Base-by-base conservation (phyloP, 495 filamentous ascomycete genomes). In the Endocarpon pusillum region DNA sequence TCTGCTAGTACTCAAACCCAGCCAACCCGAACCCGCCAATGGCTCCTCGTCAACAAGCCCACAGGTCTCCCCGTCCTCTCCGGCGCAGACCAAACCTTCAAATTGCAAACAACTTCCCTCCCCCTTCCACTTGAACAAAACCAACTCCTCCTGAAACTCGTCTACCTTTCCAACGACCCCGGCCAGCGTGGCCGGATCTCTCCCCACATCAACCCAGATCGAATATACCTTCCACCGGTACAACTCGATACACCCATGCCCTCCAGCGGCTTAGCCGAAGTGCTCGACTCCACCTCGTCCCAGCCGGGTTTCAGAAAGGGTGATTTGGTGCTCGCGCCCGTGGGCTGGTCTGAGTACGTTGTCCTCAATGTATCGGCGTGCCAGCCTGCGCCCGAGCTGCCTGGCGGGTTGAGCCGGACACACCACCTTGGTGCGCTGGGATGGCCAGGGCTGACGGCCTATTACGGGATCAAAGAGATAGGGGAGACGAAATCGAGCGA, bases 101-200 rank as follows among this genome's bases (percentile, higher is more conserved):
- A 44, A 11, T 57, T 68, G 12, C 42, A 49, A 31, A 51, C 39
- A n/a, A 51, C 49, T 3, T 44, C 59, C 4, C 56, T 71, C 18
- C 56, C 68, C n/a, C n/a, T n/a, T 18, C 36, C 54, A 4, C 52
- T 67, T 6, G 48, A 62, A 19, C 48, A 66, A 40, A 57, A 63
- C 28, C 49, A 78, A 46, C 47, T 75, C 38, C 63, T 80, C 10
- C 36, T 80, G 19, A 67, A 78, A 45, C 48, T 53, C 1, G 54
- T 73, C 9, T 78, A 71, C 48, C 41, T 81, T 36, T 75, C 70
- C 29, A 68, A 76, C 37, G 77, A 84, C 49, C 78, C 78, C 0
- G 73, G 73, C 20, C 75, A 79, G 59, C 61, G 78, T 33, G 61
- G 61, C 26, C 80, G 75, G 78, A 65, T 85, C 37, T 41, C 47